Evolutionary conservation across 2,329 filamentous ascomycete genomes (phyloP).

Genomic region (Paecilomyces sp.): DNA sequence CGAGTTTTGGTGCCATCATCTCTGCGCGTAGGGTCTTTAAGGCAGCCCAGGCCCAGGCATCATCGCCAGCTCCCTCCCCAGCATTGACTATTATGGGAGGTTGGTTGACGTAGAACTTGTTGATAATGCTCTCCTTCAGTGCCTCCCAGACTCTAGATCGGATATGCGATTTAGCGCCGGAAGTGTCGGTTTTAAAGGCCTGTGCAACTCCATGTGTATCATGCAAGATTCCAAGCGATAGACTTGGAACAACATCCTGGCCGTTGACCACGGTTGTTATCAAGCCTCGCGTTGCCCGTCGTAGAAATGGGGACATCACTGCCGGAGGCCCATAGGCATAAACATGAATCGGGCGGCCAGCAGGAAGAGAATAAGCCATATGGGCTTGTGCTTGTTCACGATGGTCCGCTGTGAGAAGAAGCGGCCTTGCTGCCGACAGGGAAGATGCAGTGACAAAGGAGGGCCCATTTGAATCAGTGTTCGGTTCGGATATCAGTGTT

Average conservation of each 20-base stretch:
- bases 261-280: constrained; percentile 70
- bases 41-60: constrained; percentile 61
- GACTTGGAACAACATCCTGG: constrained; percentile 64
- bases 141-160: constrained; percentile 59
- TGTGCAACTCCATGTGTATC: constrained; percentile 67
- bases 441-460: constrained; percentile 56
- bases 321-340: constrained; percentile 72
- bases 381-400: constrained; percentile 10
- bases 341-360: constrained; percentile 66
- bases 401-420: constrained; percentile 25
- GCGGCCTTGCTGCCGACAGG: constrained; percentile 26
- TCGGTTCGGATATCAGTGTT: constrained; percentile 62
- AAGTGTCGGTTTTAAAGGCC: constrained; percentile 65
- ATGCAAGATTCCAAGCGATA: constrained; percentile 66
- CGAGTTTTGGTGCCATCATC: constrained; percentile 62
- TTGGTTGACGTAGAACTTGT: constrained; percentile 53
- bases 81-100: constrained; percentile 37
- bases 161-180: constrained; percentile 60
- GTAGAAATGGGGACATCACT: constrained; percentile 63
- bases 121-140: constrained; percentile 54
- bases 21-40: constrained; percentile 59
- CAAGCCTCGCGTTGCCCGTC: constrained; percentile 63
- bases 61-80: constrained; percentile 50
- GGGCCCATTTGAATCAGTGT: constrained; percentile 40
- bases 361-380: constrained; percentile 48